Evolutionary conservation across 257 asterid species (phyloP), one percentile per base, ranked within the genome.

Genomic region (Nicotiana tomentosiformis): DNA sequence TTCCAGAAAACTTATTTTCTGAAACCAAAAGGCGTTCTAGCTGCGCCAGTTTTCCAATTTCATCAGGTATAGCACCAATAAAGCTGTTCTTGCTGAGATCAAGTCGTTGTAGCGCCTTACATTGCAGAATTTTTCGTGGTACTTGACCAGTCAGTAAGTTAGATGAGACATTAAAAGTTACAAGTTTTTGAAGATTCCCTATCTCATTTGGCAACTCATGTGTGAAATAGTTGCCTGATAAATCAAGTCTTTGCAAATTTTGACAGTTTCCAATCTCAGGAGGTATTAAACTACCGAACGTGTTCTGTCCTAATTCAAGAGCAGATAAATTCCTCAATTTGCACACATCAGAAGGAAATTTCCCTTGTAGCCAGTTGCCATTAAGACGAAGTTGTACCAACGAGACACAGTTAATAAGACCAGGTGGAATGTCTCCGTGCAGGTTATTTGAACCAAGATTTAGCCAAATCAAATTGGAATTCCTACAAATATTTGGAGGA

Each of bases 1-100:
- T 77, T 56, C 99, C 97, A 1, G 93, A 89, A 35, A 95, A 86
- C 89, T 77, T 82, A 69, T 95, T 95, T 35, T 91, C 91, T 0
- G 99, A 95, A 46, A 93, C 82, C 33, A 91, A 91, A 2, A 95
- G 94, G 18, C 82, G 95, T 81, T 95, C 98, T 49, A 95, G 99
- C 84, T 88, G 88, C 10, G 91, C 87, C 78, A 95, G 94, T 60
- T 83, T 86, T 67, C 98, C 99, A 23, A 95, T 64, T 83, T 85
- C 95, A 16, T 61, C 77, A 0, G 97, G 98, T 62, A 95, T 86
- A 53, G 84, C 66, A 26, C 88, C 95, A 1, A 70, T 77, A 37
- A 95, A 90, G 76, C 87, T 69, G 35, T 95, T 95, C 85, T 66
- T 77, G 89, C 99, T 93, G 69, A 95, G 95, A 87, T 93, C 98